Percentiles rank a stretch among this genome's conserved stretches.
These are phyloP conservation scores for Cryptococcus floricola DNA, from an alignment of 1,284 basidiomycete species.

Conservation along the genomic window DNA sequence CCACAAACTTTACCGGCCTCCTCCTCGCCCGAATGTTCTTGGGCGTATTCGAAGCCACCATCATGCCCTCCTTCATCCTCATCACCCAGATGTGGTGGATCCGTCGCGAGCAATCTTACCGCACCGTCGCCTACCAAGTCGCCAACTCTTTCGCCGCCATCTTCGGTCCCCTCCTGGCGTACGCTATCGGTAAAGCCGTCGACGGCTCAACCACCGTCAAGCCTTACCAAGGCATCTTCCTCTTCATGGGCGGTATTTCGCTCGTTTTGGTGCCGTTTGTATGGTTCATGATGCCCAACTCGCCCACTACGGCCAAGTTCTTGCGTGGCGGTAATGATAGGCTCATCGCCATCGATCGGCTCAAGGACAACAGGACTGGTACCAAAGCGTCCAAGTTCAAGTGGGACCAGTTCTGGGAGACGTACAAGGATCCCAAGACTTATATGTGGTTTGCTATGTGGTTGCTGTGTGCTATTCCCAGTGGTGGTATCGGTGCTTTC, in stretches of 20 bases:
- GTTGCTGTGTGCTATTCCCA: constrained; percentile 40
- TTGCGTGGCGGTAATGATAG: constrained; percentile 41
- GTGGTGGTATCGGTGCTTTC: constrained; percentile 46
- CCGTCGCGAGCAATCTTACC: constrained; percentile 42
- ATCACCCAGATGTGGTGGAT: constrained; percentile 44
- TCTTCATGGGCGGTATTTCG: constrained; percentile 55
- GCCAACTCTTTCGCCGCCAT: constrained; percentile 43
- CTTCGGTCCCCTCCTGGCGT: constrained; percentile 40
- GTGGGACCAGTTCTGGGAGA: constrained; percentile 47
- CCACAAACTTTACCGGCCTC: constrained; percentile 35
- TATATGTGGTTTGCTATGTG: constrained; percentile 38
- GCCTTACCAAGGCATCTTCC: constrained; percentile 52
- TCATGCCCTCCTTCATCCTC: constrained; percentile 31
- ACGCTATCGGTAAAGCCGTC: constrained; percentile 37
- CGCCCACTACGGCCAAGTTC: constrained; percentile 44
- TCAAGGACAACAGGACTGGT: constrained; percentile 48
- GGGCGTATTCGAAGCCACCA: constrained; percentile 41
- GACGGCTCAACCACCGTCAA: constrained; percentile 16
- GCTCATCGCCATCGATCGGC: constrained; percentile 45
- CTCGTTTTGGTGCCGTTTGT: constrained; percentile 53
- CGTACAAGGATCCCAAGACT: constrained; percentile 44
- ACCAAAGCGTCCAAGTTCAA: constrained; percentile 45
- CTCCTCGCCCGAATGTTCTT: constrained; percentile 38
- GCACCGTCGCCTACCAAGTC: constrained; percentile 38
- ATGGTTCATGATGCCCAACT: constrained; percentile 49